Conservation (phyloP, 371 early-diverging fungal genomes). For the Entomophthora muscae region DNA sequence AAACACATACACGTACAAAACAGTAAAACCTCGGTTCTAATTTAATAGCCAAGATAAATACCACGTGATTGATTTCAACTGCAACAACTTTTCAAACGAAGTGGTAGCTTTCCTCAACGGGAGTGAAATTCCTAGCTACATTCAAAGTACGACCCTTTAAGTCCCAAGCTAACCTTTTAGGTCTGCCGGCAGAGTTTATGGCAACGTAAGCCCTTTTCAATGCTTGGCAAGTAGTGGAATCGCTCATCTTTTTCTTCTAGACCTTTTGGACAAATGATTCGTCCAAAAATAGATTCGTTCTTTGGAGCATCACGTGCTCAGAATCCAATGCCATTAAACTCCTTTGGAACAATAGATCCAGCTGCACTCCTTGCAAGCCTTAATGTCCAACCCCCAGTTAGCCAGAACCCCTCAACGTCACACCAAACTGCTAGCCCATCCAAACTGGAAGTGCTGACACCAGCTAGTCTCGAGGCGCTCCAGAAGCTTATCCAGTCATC, state of each 20-base stretch:
- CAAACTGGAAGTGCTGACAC: neutral
- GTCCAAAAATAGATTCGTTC: constrained; percentile 64
- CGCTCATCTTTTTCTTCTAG: constrained; percentile 25
- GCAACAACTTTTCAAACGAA: constrained; percentile 61
- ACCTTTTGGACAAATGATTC: constrained; percentile 55
- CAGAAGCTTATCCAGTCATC: neutral
- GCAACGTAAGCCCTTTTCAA: constrained; percentile 43
- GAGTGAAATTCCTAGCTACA: constrained; percentile 48
- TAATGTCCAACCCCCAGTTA: too few relatives aligned
- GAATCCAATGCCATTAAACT: constrained; percentile 15
- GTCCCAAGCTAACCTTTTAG: constrained; percentile 4
- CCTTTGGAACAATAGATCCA: neutral
- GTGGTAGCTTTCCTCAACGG: constrained; percentile 68
- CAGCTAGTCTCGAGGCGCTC: neutral
- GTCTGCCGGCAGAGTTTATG: constrained; percentile 44
- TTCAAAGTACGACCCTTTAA: constrained; percentile 16
- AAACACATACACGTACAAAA: constrained; percentile 29
- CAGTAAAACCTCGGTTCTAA: too few relatives aligned
- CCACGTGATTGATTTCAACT: constrained; percentile 79
- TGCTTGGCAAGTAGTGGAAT: too few relatives aligned
- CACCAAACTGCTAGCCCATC: too few relatives aligned
- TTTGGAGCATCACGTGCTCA: constrained; percentile 30
- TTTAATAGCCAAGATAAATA: constrained; percentile 44
- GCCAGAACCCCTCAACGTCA: too few relatives aligned
- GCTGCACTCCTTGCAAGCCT: neutral